These are phyloP conservation scores for Talaromyces adpressus DNA, from an alignment of 495 filamentous ascomycete species.

Conservation along the genomic window DNA sequence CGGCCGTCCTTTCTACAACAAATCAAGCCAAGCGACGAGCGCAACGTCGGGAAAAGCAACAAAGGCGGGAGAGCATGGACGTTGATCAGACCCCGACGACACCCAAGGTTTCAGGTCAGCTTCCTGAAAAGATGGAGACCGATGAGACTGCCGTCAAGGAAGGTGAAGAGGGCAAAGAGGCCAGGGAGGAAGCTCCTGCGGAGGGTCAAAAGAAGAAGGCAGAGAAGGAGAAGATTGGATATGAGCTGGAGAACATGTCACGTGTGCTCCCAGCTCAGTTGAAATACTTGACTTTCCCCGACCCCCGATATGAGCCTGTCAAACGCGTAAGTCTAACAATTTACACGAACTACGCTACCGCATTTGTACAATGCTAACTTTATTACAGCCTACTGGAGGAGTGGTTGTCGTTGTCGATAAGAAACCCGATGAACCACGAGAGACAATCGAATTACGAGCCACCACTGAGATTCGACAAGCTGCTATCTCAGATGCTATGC, in stretches of 20 bases:
- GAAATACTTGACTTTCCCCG: conserved; percentile 86
- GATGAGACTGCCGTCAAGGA: conserved; percentile 62
- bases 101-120: conserved; percentile 60
- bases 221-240: conserved; percentile 95
- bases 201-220: conserved; percentile 68
- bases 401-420: conserved; percentile 87
- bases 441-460: conserved; percentile 77
- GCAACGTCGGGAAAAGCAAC: conserved; percentile 63
- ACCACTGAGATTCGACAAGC: conserved; percentile 67
- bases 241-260: conserved; percentile 94
- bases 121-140: conserved; percentile 81
- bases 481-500: conserved; percentile 33
- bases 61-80: conserved; percentile 77
- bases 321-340: conserved; percentile 66
- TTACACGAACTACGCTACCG: conserved; percentile 6
- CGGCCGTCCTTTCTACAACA: conserved; percentile 92
- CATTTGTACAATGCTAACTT: conserved; percentile 32
- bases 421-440: conserved; percentile 67
- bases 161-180: conserved; percentile 56
- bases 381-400: conserved; percentile 76
- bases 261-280: conserved; percentile 88
- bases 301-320: conserved; percentile 84
- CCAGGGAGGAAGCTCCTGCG: conserved; percentile 42
- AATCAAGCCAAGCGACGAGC: conserved; percentile 94
- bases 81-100: conserved; percentile 72